Conservation (phyloP, 495 filamentous ascomycete genomes). For the Hamigera avellanea region DNA sequence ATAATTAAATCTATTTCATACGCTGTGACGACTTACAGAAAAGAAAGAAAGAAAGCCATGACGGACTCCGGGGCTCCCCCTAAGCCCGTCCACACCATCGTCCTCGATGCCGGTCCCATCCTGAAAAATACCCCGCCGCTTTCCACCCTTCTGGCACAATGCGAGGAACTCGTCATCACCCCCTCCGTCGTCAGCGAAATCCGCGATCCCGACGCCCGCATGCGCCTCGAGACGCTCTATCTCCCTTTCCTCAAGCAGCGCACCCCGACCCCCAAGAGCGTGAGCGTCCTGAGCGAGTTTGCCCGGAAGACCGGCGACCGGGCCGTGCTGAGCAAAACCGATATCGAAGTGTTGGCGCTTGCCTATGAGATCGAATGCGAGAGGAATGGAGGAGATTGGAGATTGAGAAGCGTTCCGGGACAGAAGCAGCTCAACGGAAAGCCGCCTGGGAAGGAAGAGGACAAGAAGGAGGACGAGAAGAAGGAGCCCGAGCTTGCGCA, state of each 20-base stretch:
- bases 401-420: slow-evolving; percentile 61
- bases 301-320: slow-evolving; percentile 83
- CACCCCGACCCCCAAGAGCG: slow-evolving; percentile 58
- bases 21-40: background rate
- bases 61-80: slow-evolving; percentile 20
- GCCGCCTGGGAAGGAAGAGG: slow-evolving; percentile 37
- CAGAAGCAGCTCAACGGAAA: slow-evolving; percentile 68
- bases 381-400: slow-evolving; percentile 71
- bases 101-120: slow-evolving; percentile 85
- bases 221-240: slow-evolving; percentile 69
- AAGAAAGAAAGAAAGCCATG: slow-evolving; percentile 16
- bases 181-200: slow-evolving; percentile 85
- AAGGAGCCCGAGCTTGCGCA: slow-evolving; percentile 1
- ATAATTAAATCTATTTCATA: background rate
- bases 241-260: slow-evolving; percentile 74
- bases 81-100: slow-evolving; percentile 73
- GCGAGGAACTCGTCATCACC: slow-evolving; percentile 71
- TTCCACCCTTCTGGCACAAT: slow-evolving; percentile 62
- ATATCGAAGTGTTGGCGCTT: slow-evolving; percentile 80
- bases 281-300: slow-evolving; percentile 73
- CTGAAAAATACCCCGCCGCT: slow-evolving; percentile 78
- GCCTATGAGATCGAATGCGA: slow-evolving; percentile 87
- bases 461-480: slow-evolving; percentile 14
- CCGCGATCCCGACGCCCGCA: slow-evolving; percentile 68
- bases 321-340: slow-evolving; percentile 71